phyloP scores from a whole-genome alignment of 2,329 filamentous ascomycete genomes.

The Trichophyton equinum region DNA sequence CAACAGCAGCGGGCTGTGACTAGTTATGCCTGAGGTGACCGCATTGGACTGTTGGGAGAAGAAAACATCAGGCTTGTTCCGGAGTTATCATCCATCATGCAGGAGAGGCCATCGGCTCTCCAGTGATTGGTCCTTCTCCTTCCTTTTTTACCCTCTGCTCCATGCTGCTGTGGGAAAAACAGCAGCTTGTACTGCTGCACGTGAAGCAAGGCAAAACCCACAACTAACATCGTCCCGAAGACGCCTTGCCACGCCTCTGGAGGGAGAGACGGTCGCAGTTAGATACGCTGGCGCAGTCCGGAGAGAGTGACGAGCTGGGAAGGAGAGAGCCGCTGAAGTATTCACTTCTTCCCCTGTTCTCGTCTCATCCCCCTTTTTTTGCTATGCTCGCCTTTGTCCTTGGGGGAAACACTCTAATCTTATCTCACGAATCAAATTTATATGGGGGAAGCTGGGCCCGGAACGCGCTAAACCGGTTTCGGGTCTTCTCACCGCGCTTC shows the following conservation, averaged over 20 bases:
- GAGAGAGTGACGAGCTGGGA: not conserved
- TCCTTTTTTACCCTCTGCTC: not conserved
- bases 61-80: not conserved
- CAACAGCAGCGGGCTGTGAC: not conserved
- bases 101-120: not conserved
- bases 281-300: no score
- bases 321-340: not conserved
- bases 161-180: not conserved
- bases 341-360: not conserved
- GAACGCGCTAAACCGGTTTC: not conserved
- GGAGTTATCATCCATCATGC: not conserved
- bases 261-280: not conserved
- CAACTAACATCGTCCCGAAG: not conserved
- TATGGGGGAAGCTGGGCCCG: not conserved
- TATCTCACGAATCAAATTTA: not conserved
- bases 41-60: not conserved
- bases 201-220: not conserved
- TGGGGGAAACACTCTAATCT: no score
- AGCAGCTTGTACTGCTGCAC: not conserved
- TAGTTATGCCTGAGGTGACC: not conserved
- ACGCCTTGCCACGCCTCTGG: not conserved
- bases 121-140: not conserved
- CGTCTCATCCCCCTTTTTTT: not conserved
- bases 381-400: no score
- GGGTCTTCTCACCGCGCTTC: constrained; percentile 4